Evolutionary conservation across 1,139 yeast genomes (phyloP), one percentile per base, ranked within the genome.

Genomic region (Taiozyma sp.): DNA sequence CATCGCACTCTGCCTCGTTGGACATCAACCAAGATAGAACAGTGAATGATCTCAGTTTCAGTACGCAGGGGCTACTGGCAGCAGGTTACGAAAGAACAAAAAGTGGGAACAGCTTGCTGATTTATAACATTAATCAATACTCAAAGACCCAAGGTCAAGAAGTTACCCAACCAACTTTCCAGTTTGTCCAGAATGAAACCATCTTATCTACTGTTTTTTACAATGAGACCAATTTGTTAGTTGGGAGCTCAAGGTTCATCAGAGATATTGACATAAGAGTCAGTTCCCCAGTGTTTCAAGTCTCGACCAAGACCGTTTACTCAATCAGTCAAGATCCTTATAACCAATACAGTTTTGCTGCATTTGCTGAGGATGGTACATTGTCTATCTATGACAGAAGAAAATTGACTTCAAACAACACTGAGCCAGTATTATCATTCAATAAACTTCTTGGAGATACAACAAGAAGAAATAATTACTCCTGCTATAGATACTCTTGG

Each of bases 321-420:
- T 88, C 88, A 13, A 75, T 91, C 44, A 74, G 79, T 10, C 72
- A 85, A 42, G 93, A 88, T 62, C 93, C 87, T 4, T 81, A 82
- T 60, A 75, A 78, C 53, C 76, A 76, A 39, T 75, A 80, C 66
- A 76, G 80, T 56, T 88, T 89, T 66, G 81, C 88, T 41, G 83
- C 95, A 0, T 80, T 79, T 56, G 80, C 89, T 48, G 97, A 89
- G 59, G 95, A 88, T 61, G 96, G 97, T 1, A 80, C 95, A 0
- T 70, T 90, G 51, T 84, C 93, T 0, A 75, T 90, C 14, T 91
- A 96, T 95, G 98, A 91, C 65, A 76, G 95, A 53, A 75, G 97
- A 53, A 83, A 79, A 56, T 67, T 89, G 54, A 59, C 70, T 42
- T 53, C 43, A 21, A 40, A 59, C 28, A 55, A 50, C 24, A 51